Evolutionary conservation across 306 rosid species (phyloP).

Genomic region (Medicago arabica): DNA sequence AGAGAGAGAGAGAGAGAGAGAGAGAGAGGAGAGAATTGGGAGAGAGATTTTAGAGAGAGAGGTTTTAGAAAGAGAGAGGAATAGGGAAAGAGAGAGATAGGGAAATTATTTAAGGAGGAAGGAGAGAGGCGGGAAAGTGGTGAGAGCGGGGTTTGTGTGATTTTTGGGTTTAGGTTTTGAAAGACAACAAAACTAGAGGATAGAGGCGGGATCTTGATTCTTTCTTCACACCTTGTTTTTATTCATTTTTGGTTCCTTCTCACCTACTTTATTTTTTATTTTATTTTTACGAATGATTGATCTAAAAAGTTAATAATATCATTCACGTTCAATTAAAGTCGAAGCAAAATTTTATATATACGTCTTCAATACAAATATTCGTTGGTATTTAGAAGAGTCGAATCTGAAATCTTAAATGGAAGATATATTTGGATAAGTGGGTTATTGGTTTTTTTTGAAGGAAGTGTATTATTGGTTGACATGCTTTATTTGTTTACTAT

Average conservation of each 20-base stretch:
- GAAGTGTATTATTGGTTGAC: too few species aligned
- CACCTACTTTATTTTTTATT: not conserved
- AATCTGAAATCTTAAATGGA: too few species aligned
- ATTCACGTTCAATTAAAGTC: too few species aligned
- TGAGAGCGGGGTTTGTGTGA: constrained; percentile 33
- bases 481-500: too few species aligned
- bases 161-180: constrained; percentile 50
- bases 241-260: not conserved
- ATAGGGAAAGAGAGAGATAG: not conserved
- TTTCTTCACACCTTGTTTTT: not conserved
- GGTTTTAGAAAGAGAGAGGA: not conserved
- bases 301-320: too few species aligned
- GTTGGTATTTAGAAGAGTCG: too few species aligned
- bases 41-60: not conserved
- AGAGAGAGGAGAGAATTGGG: not conserved
- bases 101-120: constrained; percentile 41
- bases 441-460: too few species aligned
- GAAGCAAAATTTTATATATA: too few species aligned
- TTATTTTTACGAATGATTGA: too few species aligned
- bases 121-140: constrained; percentile 54
- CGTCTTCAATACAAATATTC: too few species aligned
- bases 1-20: constrained; percentile 27
- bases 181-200: not conserved
- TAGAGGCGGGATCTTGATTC: constrained; percentile 47
- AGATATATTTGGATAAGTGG: too few species aligned